Evolutionary conservation across 805 yeast species (phyloP).

Genomic region (Yamadazyma endophytica): DNA sequence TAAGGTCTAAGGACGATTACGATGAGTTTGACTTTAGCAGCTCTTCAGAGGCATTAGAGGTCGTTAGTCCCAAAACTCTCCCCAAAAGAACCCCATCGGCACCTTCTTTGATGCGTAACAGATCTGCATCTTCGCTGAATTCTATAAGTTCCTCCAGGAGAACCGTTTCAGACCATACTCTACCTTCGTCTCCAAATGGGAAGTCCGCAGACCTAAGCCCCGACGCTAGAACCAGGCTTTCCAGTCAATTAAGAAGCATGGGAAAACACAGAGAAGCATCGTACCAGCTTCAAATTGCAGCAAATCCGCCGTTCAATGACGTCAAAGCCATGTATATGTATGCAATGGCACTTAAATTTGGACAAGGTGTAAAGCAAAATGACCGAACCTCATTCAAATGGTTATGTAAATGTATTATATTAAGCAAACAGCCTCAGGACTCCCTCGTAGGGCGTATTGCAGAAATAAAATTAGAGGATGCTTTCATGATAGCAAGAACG

Average conservation of each 20-base stretch:
- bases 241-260: constrained; percentile 46
- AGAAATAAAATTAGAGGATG: constrained; percentile 23
- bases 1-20: constrained; percentile 5
- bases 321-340: constrained; percentile 61
- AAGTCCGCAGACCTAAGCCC: constrained; percentile 17
- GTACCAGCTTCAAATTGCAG: constrained; percentile 61
- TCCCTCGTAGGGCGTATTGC: constrained; percentile 21
- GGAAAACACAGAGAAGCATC: constrained; percentile 69
- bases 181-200: constrained; percentile 8
- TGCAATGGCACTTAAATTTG: constrained; percentile 62
- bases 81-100: constrained; percentile 4
- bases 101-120: constrained; percentile 6
- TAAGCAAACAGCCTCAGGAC: constrained; percentile 7
- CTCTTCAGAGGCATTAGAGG: constrained; percentile 11
- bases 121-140: constrained; percentile 7
- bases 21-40: constrained; percentile 15
- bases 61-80: too few relatives aligned
- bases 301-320: constrained; percentile 54
- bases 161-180: constrained; percentile 7
- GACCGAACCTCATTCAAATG: constrained; percentile 52
- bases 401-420: constrained; percentile 47
- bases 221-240: constrained; percentile 37
- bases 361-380: constrained; percentile 64
- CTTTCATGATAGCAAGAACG: constrained; percentile 21
- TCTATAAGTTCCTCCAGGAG: constrained; percentile 4